Base-by-base conservation (phyloP, 225 moss, liverwort and hornwort genomes). In the Bryum argenteum region DNA sequence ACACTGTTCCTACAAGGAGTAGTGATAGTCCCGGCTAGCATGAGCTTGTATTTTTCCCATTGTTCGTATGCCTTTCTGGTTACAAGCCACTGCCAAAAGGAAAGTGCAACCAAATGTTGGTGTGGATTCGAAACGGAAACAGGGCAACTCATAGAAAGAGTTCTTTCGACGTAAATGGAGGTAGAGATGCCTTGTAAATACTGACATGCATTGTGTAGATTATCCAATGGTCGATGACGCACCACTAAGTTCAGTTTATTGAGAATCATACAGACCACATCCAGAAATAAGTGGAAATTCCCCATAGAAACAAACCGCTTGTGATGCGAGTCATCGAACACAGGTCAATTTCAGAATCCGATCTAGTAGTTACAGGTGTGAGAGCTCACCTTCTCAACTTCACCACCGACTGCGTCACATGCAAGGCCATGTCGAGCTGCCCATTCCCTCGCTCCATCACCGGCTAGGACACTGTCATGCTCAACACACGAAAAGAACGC, bases 381-480 rank as follows among this genome's bases (percentile, higher is more conserved):
- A 22, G 54, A 16, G 24, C 70, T 52, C 72, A 96, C 96, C 91
- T 83, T 68, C 79, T 80, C 85, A 71, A 79, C 80, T 72, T 85
- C 88, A 63, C 43, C 77, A 82, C 61, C 62, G 17, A 50, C 65
- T 65, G 72, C 58, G 78, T 78, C 75, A 66, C 79, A 76, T 56
- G 73, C 61, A 75, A 98, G 77, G n/a, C 89, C 82, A 68, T 78
- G 94, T 61, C 77, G 88, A 66, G 75, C 69, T 58, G 98, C 92
- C 98, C 98, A 98, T 55, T 90, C 89, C 17, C 91, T 91, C 75
- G 94, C 98, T 78, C 98, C 98, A 77, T 94, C 92, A 71, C 98
- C 98, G 52, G 88, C 98, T 66, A 97, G 71, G 72, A 97, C 88
- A 74, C 96, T 96, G 91, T 69, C 69, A 59, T 62, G 24, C 50